Evolutionary conservation across 192 early-diverging fungal species (phyloP), one percentile per base, ranked within the genome.

Genomic region (Umbelopsis ramanniana): DNA sequence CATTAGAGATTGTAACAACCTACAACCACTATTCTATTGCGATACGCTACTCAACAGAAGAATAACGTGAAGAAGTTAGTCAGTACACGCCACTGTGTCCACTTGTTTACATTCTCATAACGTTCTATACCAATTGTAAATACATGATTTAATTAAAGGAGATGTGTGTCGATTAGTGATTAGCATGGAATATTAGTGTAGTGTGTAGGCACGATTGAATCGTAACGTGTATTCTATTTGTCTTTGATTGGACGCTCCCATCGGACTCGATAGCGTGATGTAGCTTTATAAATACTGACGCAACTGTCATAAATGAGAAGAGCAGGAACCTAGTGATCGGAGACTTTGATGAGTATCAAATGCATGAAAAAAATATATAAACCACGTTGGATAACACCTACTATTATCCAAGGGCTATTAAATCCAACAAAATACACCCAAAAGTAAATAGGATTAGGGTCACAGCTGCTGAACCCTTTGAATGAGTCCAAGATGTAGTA

Each of bases 341-440:
- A 63, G 15, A 63, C 15, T 17, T 37, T 22, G 29, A 19, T 19
- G 11, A 6, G 35, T 19, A 5, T 63, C 57, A 63, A 17, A 0
- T 29, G 12, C 29, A 63, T 38, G 7, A 35, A 6, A 50, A 5
- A 15, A 21, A n/a, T n/a, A n/a, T n/a, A n/a, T n/a, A n/a, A n/a
- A n/a, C n/a, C n/a, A n/a, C n/a, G n/a, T n/a, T n/a, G n/a, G n/a
- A n/a, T 15, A 29, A 19, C 14, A 63, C 72, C 26, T 63, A 83
- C 73, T 22, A 96, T 66, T 66, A 96, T 88, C 97, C 97, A 98
- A 17, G 91, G 83, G 19, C 79, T 66, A 81, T 98, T 98, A 74
- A 96, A 81, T 38, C 86, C 79, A 6, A 90, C 85, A 85, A 98
- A 97, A 87, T 98, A 98, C 67, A 92, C 86, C 84, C 89, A 96